These are phyloP conservation scores for Boletus speciosus DNA, from an alignment of 768 basidiomycete genomes.

Conservation along the genomic window DNA sequence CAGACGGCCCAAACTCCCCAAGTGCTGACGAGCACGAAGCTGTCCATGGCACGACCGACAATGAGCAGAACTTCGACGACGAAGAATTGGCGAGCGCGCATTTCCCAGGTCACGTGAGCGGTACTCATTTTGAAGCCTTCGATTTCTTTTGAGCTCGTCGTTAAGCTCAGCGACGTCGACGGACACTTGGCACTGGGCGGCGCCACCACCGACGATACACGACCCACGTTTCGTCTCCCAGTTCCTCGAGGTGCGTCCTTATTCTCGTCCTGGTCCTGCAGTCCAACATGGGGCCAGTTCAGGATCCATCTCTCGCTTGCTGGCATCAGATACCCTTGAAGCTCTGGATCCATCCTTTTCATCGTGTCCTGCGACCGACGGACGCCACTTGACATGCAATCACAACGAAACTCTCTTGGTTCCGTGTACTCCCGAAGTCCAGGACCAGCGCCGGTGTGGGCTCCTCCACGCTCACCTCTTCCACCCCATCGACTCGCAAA, in stretches of 20 bases:
- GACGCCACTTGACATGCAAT: constrained; percentile 9
- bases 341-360: constrained; percentile 6
- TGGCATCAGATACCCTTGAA: constrained; percentile 4
- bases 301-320: constrained; percentile 1
- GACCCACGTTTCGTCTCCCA: background rate
- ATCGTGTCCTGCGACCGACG: background rate
- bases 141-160: constrained; percentile 11
- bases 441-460: constrained; percentile 39
- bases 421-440: constrained; percentile 11
- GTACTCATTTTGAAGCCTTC: constrained; percentile 10
- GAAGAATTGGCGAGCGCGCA: background rate
- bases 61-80: background rate
- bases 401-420: constrained; percentile 12
- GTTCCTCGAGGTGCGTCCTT: constrained; percentile 12
- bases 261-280: background rate
- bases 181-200: background rate
- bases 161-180: constrained; percentile 5
- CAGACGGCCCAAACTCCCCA: background rate
- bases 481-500: constrained; percentile 76
- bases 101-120: constrained; percentile 19
- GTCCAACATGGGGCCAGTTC: background rate
- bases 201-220: background rate
- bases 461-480: constrained; percentile 66
- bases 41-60: background rate
- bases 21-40: background rate